Evolutionary conservation across 2,329 filamentous ascomycete genomes (phyloP).

Genomic region (Apiospora rasikravindrae): DNA sequence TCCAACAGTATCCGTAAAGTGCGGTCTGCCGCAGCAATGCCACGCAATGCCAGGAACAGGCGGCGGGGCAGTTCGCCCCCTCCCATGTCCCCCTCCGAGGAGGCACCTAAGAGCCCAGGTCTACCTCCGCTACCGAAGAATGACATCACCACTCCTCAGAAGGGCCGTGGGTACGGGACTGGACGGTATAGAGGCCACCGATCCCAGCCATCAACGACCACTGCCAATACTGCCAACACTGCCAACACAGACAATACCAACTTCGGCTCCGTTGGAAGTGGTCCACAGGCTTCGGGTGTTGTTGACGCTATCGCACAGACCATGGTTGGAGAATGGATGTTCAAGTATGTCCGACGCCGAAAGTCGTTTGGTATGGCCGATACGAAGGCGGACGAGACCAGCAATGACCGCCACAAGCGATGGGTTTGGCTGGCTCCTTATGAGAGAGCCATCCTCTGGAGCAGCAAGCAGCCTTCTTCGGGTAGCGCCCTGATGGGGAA

Average conservation of each 20-base stretch:
- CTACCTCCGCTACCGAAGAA: conserved; percentile 77
- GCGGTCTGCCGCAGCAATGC: conserved; percentile 79
- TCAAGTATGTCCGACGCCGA: conserved; percentile 84
- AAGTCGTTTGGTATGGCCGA: conserved; percentile 89
- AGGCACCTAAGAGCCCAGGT: conserved; percentile 70
- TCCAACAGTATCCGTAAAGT: conserved; percentile 77
- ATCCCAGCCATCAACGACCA: conserved; percentile 65
- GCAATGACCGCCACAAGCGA: conserved; percentile 85
- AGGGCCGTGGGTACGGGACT: conserved; percentile 45
- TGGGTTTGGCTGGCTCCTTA: conserved; percentile 99
- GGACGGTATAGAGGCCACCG: conserved; percentile 53
- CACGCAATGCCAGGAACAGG: conserved; percentile 56
- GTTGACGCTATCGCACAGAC: conserved; percentile 97
- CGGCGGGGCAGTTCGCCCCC: conserved; percentile 65
- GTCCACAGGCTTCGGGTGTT: conserved; percentile 72
- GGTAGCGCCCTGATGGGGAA: conserved; percentile 91
- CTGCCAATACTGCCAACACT: conserved; percentile 53
- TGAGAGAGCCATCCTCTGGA: conserved; percentile 96
- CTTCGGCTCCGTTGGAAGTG: neutral
- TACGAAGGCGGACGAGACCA: conserved; percentile 69
- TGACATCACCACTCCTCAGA: conserved; percentile 67
- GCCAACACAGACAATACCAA: conserved; percentile 51
- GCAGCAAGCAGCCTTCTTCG: conserved; percentile 91
- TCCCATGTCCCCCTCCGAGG: conserved; percentile 70
- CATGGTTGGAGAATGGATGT: conserved; percentile 99